Base-by-base conservation (phyloP, 768 basidiomycete species). In the Rhodocollybia butyracea region DNA sequence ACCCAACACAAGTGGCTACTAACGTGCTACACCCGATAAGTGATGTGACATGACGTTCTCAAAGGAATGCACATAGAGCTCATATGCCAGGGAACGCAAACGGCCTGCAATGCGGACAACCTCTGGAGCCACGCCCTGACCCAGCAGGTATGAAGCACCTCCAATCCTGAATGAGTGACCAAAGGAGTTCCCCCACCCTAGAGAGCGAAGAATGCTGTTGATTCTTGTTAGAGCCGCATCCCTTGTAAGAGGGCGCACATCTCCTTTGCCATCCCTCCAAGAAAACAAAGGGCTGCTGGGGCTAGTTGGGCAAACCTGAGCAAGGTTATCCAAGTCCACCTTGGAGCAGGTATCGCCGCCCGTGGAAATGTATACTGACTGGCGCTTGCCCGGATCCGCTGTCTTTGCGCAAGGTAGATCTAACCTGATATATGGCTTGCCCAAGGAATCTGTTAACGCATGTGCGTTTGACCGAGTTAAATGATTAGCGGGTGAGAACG, bases 401-500 rank as follows among this genome's bases (percentile, higher is more conserved):
- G 72, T 76, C 54, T 76, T 76, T 0, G 74, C 72, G 2, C 59
- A 36, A 0, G 69, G 73, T 0, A 76, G 60, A 46, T 65, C 56
- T 0, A 76, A 59, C 0, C 63, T 57, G 0, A 64, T 68, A 60
- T 69, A 75, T 3, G 47, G 66, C 56, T 78, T 74, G 73, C 74
- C 65, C 54, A n/a, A n/a, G n/a, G n/a, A n/a, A n/a, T n/a, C n/a
- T n/a, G n/a, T n/a, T n/a, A n/a, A n/a, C n/a, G n/a, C n/a, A n/a
- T n/a, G n/a, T n/a, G n/a, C n/a, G n/a, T n/a, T n/a, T n/a, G n/a
- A n/a, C n/a, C n/a, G n/a, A n/a, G n/a, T n/a, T n/a, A n/a, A n/a
- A n/a, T n/a, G n/a, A n/a, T n/a, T n/a, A n/a, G n/a, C n/a, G n/a
- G n/a, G n/a, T n/a, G n/a, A n/a, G n/a, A n/a, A n/a, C n/a, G n/a